Evolutionary conservation across 768 basidiomycete species (phyloP).

Genomic region (Macrolepiota fuliginosa): DNA sequence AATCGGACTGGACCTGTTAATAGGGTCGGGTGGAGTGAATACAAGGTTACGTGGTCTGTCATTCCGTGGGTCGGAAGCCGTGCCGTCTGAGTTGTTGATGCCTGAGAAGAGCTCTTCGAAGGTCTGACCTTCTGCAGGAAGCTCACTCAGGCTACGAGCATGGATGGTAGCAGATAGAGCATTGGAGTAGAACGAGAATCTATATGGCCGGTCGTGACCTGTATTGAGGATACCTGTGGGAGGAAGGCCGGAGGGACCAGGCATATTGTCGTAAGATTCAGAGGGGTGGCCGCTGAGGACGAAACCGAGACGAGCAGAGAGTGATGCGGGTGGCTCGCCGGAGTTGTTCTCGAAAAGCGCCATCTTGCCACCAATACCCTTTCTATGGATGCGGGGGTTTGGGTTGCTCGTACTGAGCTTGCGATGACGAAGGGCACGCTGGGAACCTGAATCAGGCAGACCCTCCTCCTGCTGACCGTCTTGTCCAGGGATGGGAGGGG

Average conservation of each 20-base stretch:
- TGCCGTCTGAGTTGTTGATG: slow-evolving; percentile 19
- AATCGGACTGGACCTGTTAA: slow-evolving; percentile 1
- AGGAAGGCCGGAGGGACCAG: slow-evolving; percentile 19
- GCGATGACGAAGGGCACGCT: slow-evolving; percentile 61
- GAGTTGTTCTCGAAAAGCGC: slow-evolving; percentile 78
- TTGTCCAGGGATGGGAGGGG: slow-evolving; percentile 9
- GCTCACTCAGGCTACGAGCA: slow-evolving; percentile 86
- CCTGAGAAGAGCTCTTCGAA: slow-evolving; percentile 90
- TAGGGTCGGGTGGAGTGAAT: slow-evolving; percentile 17
- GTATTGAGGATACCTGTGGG: slow-evolving; percentile 39
- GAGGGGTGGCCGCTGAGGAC: slow-evolving; percentile 21
- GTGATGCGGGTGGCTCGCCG: slow-evolving; percentile 46
- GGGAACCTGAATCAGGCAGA: slow-evolving; percentile 21
- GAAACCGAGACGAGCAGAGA: slow-evolving; percentile 37
- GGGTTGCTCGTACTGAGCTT: slow-evolving; percentile 85
- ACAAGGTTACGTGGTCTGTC: slow-evolving; percentile 20
- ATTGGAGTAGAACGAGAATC: slow-evolving; percentile 99
- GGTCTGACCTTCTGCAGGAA: slow-evolving; percentile 90
- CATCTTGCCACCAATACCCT: slow-evolving; percentile 75
- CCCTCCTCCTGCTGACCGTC: slow-evolving; percentile 9
- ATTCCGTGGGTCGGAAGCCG: slow-evolving; percentile 15
- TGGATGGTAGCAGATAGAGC: slow-evolving; percentile 91
- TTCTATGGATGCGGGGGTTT: slow-evolving; percentile 55
- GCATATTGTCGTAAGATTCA: slow-evolving; percentile 26
- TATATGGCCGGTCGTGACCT: slow-evolving; percentile 86